Percentiles rank a stretch among this genome's conserved stretches.
These are phyloP conservation scores for Trichosporon ovoides DNA, from an alignment of 1,284 basidiomycete genomes.

Conservation along the genomic window DNA sequence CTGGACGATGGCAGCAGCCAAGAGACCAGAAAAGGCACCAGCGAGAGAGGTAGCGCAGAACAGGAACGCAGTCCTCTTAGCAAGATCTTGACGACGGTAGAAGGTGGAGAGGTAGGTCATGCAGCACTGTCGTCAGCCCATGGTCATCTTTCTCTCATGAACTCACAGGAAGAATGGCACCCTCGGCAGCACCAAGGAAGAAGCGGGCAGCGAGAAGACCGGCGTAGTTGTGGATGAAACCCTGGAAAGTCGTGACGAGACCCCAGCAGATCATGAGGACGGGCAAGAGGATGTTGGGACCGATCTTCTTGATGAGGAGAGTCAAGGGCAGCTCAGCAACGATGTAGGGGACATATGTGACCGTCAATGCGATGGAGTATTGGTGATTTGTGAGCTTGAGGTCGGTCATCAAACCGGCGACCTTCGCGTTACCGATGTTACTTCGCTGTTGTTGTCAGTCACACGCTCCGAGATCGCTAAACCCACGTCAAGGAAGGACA, in stretches of 20 bases:
- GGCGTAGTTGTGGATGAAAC: conserved; percentile 56
- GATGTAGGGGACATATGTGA: conserved; percentile 35
- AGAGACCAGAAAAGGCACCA: conserved; percentile 47
- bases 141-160: conserved; percentile 25
- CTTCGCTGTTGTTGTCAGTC: conserved; percentile 23
- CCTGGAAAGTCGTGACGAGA: conserved; percentile 58
- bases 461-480: no score
- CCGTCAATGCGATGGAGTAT: conserved; percentile 30
- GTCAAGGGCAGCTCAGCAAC: conserved; percentile 33
- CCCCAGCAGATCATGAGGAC: conserved; percentile 56
- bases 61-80: conserved; percentile 54
- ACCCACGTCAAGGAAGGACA: conserved; percentile 52
- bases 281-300: conserved; percentile 49
- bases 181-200: conserved; percentile 62
- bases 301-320: conserved; percentile 26
- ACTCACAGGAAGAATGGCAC: conserved; percentile 59
- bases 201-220: conserved; percentile 60
- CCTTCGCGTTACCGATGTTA: conserved; percentile 58
- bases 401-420: conserved; percentile 53
- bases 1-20: conserved; percentile 54
- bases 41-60: conserved; percentile 55
- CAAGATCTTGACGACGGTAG: conserved; percentile 54
- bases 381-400: conserved; percentile 27
- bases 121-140: conserved; percentile 14
- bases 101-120: conserved; percentile 44